phyloP scores from a whole-genome alignment of 139 green algal species.

The Auxenochlorella pyrenoidosa region DNA sequence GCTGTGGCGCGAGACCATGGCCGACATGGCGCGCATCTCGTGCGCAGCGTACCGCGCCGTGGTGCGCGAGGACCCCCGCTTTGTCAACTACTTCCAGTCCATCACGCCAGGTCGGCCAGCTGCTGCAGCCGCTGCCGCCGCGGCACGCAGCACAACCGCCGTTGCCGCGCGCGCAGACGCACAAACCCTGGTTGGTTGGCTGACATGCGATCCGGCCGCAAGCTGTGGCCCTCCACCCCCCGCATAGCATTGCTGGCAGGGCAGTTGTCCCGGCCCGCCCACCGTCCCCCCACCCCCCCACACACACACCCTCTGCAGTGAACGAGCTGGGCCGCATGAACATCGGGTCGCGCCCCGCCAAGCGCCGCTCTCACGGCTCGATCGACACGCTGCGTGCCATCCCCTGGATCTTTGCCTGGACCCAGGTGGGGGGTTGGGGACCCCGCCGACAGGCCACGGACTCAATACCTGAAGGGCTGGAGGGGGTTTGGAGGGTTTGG shows the following conservation, averaged over 20 bases:
- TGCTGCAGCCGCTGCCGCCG: too few species aligned
- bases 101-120: conserved; percentile 15
- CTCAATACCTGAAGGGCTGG: too few species aligned
- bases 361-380: conserved; percentile 80
- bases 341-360: conserved; percentile 90
- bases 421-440: conserved; percentile 73
- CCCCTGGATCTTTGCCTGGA: conserved; percentile 99
- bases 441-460: too few species aligned
- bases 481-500: not conserved
- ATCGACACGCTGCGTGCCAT: conserved; percentile 96
- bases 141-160: not conserved
- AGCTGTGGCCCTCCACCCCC: too few species aligned
- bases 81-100: conserved; percentile 91
- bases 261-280: too few species aligned
- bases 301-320: conserved; percentile 49
- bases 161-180: too few species aligned
- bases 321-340: conserved; percentile 97
- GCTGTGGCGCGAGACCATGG: conserved; percentile 83
- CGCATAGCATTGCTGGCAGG: too few species aligned
- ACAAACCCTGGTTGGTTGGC: too few species aligned
- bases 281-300: not conserved
- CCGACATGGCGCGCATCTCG: conserved; percentile 71
- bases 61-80: conserved; percentile 68
- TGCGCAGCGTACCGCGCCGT: conserved; percentile 76
- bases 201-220: too few species aligned